Evolutionary conservation across 2,329 filamentous ascomycete genomes (phyloP).

Genomic region (Pseudogymnoascus sp.): DNA sequence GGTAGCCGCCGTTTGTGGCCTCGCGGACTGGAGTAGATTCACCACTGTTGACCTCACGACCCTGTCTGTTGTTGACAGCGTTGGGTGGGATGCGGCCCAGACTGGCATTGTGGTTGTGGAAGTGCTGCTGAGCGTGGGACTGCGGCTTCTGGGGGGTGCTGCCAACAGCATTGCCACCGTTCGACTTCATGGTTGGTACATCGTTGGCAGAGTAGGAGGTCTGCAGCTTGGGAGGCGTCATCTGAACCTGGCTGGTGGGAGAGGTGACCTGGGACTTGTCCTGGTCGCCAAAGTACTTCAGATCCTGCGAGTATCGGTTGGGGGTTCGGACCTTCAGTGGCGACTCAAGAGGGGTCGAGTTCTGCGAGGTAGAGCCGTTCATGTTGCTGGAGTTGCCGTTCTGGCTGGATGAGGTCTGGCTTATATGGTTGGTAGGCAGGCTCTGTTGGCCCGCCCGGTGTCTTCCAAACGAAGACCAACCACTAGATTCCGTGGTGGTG

Average conservation of each 20-base stretch:
- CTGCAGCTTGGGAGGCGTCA: constrained; percentile 66
- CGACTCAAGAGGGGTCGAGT: constrained; percentile 36
- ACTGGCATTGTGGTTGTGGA: constrained; percentile 70
- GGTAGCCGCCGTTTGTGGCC: constrained; percentile 41
- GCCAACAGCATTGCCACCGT: constrained; percentile 19
- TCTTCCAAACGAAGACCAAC: constrained; percentile 27
- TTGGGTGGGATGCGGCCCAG: constrained; percentile 70
- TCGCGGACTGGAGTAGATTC: constrained; percentile 30
- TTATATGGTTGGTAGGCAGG: constrained; percentile 21
- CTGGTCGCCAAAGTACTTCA: constrained; percentile 37
- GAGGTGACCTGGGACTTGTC: constrained; percentile 28
- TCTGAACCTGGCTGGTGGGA: constrained; percentile 44
- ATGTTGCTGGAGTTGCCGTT: constrained; percentile 33
- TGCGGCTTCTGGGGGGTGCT: constrained; percentile 36
- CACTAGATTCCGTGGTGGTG: constrained; percentile 48
- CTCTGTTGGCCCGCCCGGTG: constrained; percentile 38
- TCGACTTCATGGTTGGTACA: constrained; percentile 68
- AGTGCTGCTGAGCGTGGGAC: constrained; percentile 49
- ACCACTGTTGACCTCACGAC: constrained; percentile 56
- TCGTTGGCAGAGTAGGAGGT: constrained; percentile 88
- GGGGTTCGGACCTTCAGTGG: constrained; percentile 41
- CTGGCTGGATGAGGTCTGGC: constrained; percentile 18
- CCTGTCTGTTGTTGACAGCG: constrained; percentile 59
- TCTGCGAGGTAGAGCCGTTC: constrained; percentile 25
- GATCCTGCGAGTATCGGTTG: constrained; percentile 52